phyloP scores from a whole-genome alignment of 768 basidiomycete genomes.

The Psilocybe cyanescens region DNA sequence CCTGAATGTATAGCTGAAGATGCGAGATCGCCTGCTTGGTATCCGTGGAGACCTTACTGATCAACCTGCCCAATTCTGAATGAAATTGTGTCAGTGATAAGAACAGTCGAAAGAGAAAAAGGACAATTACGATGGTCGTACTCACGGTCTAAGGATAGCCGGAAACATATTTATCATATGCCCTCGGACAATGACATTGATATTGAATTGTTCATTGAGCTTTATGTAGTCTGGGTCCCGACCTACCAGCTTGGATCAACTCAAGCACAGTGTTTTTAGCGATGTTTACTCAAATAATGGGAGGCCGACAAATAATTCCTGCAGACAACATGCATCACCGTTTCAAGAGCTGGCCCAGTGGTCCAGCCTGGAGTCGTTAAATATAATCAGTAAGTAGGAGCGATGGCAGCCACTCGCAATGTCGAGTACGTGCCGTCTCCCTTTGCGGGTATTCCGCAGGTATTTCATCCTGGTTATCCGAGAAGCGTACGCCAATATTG shows the following conservation, averaged over 20 bases:
- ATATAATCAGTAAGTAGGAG: neutral
- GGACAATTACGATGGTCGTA: neutral
- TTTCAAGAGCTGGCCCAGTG: neutral
- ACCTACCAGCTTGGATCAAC: conserved; percentile 5
- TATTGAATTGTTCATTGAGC: conserved; percentile 13
- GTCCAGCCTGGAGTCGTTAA: conserved; percentile 36
- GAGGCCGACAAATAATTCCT: conserved; percentile 42
- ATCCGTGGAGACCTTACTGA: conserved; percentile 6
- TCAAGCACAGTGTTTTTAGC: neutral
- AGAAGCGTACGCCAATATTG: conserved; percentile 7
- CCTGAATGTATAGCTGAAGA: conserved; percentile 3
- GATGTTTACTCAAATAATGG: conserved; percentile 39
- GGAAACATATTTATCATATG: conserved; percentile 17
- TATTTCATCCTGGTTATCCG: conserved; percentile 41
- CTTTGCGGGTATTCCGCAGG: conserved; percentile 29
- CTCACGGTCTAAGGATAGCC: conserved; percentile 18
- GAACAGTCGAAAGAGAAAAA: neutral
- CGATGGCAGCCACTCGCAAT: neutral
- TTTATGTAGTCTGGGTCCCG: conserved; percentile 16
- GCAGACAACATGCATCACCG: conserved; percentile 9
- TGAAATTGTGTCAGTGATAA: neutral
- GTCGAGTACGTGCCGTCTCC: conserved; percentile 7
- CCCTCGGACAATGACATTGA: conserved; percentile 14
- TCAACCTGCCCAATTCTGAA: conserved; percentile 7
- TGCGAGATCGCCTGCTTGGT: conserved; percentile 6